Conservation (phyloP, 768 basidiomycete species). For the Tricholoma flavovirens region DNA sequence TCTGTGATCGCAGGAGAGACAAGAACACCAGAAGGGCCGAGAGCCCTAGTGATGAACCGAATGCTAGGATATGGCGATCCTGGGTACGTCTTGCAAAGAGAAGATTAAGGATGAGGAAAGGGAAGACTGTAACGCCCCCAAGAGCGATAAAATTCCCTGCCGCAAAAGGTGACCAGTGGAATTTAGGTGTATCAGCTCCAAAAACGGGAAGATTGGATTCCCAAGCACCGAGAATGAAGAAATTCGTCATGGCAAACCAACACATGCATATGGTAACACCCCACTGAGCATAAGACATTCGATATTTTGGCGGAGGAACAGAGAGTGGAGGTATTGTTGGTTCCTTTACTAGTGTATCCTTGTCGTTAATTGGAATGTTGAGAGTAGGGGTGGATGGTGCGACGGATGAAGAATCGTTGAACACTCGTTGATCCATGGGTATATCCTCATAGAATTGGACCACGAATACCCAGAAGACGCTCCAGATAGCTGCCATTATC, state of each 20-base stretch:
- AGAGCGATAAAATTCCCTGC: conserved; percentile 70
- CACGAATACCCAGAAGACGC: conserved; percentile 41
- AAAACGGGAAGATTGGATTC: conserved; percentile 65
- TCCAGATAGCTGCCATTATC: conserved; percentile 54
- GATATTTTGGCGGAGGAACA: conserved; percentile 4
- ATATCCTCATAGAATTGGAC: conserved; percentile 36
- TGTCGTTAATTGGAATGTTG: not conserved
- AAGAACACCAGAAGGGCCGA: conserved; percentile 49
- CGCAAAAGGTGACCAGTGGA: conserved; percentile 54
- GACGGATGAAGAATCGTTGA: not conserved
- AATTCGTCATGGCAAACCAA: conserved; percentile 65
- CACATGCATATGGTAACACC: conserved; percentile 59
- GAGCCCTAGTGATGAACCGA: conserved; percentile 46
- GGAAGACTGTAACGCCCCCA: conserved; percentile 55
- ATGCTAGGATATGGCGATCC: conserved; percentile 53
- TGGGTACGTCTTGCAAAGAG: conserved; percentile 51
- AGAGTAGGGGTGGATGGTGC: conserved; percentile 1
- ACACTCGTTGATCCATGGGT: conserved; percentile 11
- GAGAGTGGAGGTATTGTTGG: conserved; percentile 23
- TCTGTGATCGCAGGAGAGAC: conserved; percentile 34
- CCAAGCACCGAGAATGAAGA: conserved; percentile 67
- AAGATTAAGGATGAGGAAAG: conserved; percentile 61
- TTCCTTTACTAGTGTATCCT: not conserved
- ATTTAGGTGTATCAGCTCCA: conserved; percentile 33
- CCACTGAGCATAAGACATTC: conserved; percentile 31